These are phyloP conservation scores for Rhizophora mangle DNA, from an alignment of 345 rosid genomes.

Conservation along the genomic window DNA sequence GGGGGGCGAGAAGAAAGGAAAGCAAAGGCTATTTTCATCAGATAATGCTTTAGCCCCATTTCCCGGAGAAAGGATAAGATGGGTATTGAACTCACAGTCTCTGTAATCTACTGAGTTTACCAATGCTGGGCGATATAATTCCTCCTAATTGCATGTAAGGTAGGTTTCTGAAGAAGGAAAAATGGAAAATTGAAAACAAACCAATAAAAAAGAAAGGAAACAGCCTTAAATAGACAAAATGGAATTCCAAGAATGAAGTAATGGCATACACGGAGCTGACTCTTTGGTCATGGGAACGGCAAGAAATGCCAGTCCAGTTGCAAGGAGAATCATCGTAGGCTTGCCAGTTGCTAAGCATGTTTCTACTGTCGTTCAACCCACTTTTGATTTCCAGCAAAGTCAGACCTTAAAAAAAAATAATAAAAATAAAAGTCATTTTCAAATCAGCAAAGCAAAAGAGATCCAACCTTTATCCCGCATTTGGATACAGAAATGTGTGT, in stretches of 20 bases:
- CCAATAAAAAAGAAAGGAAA: not conserved
- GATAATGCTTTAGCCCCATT: conserved; percentile 1
- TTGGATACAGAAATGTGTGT: not conserved
- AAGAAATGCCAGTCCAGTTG: conserved; percentile 89
- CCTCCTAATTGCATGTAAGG: conserved; percentile 93
- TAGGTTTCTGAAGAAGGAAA: conserved; percentile 56
- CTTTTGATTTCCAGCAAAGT: conserved; percentile 72
- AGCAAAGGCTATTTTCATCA: not conserved
- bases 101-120: conserved; percentile 66
- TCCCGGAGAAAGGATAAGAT: conserved; percentile 2
- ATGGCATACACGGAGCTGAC: conserved; percentile 63
- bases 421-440: conserved; percentile 8
- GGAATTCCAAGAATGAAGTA: not conserved
- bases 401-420: conserved; percentile 38
- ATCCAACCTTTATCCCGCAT: conserved; percentile 11
- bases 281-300: conserved; percentile 59
- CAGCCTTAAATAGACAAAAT: not conserved
- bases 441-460: conserved; percentile 3
- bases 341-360: conserved; percentile 66
- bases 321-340: conserved; percentile 73
- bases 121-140: conserved; percentile 82
- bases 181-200: not conserved
- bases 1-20: not conserved
- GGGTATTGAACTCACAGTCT: conserved; percentile 66
- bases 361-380: conserved; percentile 69